Percentiles rank a stretch among this genome's conserved stretches.
Conservation (phyloP, 2,329 filamentous ascomycete species). For the Penicillium sp. region DNA sequence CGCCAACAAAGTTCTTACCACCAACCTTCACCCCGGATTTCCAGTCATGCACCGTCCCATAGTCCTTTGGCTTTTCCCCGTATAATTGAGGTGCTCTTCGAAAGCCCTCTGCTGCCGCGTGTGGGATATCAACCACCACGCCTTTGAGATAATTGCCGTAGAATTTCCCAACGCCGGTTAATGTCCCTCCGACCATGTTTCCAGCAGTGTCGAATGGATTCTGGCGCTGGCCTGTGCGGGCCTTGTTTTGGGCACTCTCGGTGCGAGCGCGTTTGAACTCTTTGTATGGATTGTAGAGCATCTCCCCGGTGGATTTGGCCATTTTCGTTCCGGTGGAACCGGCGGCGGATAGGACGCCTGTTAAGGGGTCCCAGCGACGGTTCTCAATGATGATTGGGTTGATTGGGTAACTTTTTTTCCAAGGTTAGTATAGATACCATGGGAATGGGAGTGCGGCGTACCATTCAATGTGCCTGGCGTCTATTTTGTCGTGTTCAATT, state of each 20-base stretch:
- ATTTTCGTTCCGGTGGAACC: constrained; percentile 26
- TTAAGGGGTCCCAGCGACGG: constrained; percentile 34
- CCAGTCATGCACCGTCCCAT: constrained; percentile 32
- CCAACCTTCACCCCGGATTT: constrained; percentile 32
- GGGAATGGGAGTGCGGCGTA: constrained; percentile 2
- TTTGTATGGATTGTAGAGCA: constrained; percentile 29
- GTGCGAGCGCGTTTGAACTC: constrained; percentile 19
- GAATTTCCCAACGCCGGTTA: constrained; percentile 17
- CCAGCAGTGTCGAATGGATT: constrained; percentile 10
- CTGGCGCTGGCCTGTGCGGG: background rate
- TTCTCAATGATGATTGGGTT: constrained; percentile 34
- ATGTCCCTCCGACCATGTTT: constrained; percentile 9
- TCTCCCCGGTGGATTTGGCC: constrained; percentile 23
- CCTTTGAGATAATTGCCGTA: constrained; percentile 25
- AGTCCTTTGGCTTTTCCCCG: constrained; percentile 32
- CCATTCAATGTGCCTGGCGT: constrained; percentile 21
- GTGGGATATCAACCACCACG: constrained; percentile 31
- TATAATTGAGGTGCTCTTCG: constrained; percentile 32
- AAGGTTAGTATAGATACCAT: background rate
- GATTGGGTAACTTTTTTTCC: constrained; percentile 21
- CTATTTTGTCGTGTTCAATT: constrained; percentile 21
- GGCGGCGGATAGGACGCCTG: constrained; percentile 24
- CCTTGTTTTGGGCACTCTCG: background rate
- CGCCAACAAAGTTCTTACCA: constrained; percentile 31
- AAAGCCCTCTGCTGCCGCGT: constrained; percentile 35